Conservation (phyloP, 495 filamentous ascomycete species). For the Opeltia flavorubescens region DNA sequence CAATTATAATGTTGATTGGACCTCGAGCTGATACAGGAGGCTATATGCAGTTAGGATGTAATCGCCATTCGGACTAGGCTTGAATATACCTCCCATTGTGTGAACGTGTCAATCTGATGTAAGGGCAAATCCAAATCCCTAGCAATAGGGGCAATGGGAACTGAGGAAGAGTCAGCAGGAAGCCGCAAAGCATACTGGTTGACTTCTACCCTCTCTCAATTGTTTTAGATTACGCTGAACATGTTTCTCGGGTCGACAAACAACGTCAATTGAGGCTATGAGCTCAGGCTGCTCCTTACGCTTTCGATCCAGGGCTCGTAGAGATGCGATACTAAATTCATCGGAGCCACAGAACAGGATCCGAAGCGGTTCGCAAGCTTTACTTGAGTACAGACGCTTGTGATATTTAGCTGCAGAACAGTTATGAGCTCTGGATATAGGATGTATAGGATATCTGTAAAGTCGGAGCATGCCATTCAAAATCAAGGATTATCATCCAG, state of each 20-base stretch:
- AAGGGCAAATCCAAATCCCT: conserved; percentile 45
- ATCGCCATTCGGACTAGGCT: background rate
- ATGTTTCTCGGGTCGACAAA: conserved; percentile 63
- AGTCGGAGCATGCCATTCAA: no score
- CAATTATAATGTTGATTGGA: conserved; percentile 68
- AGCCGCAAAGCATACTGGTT: conserved; percentile 1
- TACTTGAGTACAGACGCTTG: conserved; percentile 15
- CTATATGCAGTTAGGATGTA: conserved; percentile 26
- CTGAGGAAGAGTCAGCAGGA: conserved; percentile 28
- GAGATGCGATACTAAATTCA: conserved; percentile 70
- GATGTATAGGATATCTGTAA: no score
- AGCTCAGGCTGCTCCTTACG: conserved; percentile 34
- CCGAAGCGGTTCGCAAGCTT: conserved; percentile 49
- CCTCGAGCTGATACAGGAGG: conserved; percentile 37
- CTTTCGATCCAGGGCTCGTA: conserved; percentile 55
- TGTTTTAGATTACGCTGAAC: conserved; percentile 58
- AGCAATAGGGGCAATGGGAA: conserved; percentile 59
- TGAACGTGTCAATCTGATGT: conserved; percentile 68
- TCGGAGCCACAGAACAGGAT: conserved; percentile 96
- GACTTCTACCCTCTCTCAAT: conserved; percentile 50
- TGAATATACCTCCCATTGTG: conserved; percentile 53
- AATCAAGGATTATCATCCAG: no score
- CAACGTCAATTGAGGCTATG: conserved; percentile 76
- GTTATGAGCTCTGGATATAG: no score
- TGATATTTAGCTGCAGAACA: no score